Evolutionary conservation across 2,329 filamentous ascomycete genomes (phyloP), one percentile per base, ranked within the genome.

Genomic region (Paraconiothyrium brasiliense): DNA sequence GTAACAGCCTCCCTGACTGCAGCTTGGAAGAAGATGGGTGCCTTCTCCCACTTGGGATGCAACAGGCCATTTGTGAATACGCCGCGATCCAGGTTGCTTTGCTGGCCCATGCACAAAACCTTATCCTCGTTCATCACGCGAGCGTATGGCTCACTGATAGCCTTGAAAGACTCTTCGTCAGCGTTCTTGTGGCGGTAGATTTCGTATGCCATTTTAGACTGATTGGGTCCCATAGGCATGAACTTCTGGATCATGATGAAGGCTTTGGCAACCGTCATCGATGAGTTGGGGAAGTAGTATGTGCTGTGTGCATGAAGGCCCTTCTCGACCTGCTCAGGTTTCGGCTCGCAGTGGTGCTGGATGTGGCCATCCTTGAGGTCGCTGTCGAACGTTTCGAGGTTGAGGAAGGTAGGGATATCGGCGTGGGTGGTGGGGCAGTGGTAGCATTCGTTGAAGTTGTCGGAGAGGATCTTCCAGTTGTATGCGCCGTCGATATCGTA

Each of bases 371-470:
- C 67, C 6, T 65, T 66, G 7, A 69, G 63, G 14, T 70, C 67
- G 41, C 64, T 67, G 44, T 67, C 64, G 74, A 87, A 88, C 0
- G 82, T 82, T 58, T 82, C 81, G 30, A 88, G 81, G 61, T 88
- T 84, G 24, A 86, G 81, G 41, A 88, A 81, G 34, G 80, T 79
- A 1, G 84, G 81, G 30, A 88, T 85, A 58, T 86, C 85, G 2
- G 87, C 85, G 66, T 88, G 86, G 0, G 85, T 83, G 0, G 84
- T 84, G 20, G 83, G 82, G 77, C 86, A 88, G 77, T 89, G 86
- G 66, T 89, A 89, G 70, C 86, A 89, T 71, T 87, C 86, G 72
- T 89, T 89, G 80, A 88, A 89, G 78, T 89, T 88, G 71, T 89
- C 87, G 9, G 67, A 57, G 7, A 70, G 62, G 35, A 69, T 67